Conservation (phyloP, 2,329 filamentous ascomycete species). For the Canariomyces notabilis region DNA sequence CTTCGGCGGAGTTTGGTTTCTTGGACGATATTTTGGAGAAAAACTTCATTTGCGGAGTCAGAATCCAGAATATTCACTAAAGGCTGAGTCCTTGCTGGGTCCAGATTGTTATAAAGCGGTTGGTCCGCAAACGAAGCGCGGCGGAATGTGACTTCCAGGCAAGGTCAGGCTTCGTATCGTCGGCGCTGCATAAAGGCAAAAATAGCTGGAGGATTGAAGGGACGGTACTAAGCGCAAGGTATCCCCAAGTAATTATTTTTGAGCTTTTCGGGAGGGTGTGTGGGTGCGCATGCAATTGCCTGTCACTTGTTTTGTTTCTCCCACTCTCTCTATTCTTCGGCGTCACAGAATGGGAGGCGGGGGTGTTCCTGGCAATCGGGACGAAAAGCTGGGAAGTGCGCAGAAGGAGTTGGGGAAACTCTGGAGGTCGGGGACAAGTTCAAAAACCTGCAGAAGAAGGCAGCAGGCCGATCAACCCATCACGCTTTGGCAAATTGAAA, state of each 20-base stretch:
- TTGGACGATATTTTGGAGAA: slow-evolving; percentile 45
- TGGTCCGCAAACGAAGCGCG: slow-evolving; percentile 19
- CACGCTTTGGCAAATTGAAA: slow-evolving; percentile 22
- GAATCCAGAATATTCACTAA: slow-evolving; percentile 16
- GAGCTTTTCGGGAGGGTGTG: too few species aligned
- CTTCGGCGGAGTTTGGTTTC: slow-evolving; percentile 35
- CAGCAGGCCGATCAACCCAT: slow-evolving; percentile 17
- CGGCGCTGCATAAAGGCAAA: slow-evolving; percentile 24
- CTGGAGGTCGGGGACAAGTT: slow-evolving; percentile 14
- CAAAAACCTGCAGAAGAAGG: slow-evolving; percentile 12
- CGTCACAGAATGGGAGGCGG: slow-evolving; percentile 7
- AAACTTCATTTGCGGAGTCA: slow-evolving; percentile 46
- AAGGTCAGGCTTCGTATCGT: slow-evolving; percentile 26
- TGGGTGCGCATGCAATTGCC: slow-evolving; percentile 15
- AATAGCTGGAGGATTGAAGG: slow-evolving; percentile 15
- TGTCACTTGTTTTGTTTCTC: slow-evolving; percentile 4
- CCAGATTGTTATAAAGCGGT: slow-evolving; percentile 23
- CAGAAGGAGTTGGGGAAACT: slow-evolving; percentile 10
- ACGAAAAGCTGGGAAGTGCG: slow-evolving; percentile 2
- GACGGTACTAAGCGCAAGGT: slow-evolving; percentile 18
- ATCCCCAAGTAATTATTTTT: slow-evolving; percentile 10
- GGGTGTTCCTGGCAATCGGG: slow-evolving; percentile 1
- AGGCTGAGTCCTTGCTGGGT: slow-evolving; percentile 15
- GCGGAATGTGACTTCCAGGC: slow-evolving; percentile 23
- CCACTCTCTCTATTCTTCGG: not conserved